A percentile compares a stretch with the other conserved stretches of the same genome.
phyloP scores from a whole-genome alignment of 345 rosid species.

The Trapa incisa region DNA sequence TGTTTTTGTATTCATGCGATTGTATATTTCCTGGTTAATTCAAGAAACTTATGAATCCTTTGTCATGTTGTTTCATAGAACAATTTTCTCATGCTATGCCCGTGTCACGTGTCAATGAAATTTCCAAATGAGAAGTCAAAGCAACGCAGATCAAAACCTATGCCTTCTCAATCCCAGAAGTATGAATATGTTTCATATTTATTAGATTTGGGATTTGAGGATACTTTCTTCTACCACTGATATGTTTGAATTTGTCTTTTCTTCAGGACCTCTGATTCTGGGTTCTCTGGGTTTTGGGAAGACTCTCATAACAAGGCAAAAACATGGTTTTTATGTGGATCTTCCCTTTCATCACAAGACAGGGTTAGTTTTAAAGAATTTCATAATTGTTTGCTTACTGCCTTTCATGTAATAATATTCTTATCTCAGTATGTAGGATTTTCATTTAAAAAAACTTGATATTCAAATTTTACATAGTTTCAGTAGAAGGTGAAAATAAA shows the following conservation, averaged over 20 bases:
- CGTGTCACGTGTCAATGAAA: slow-evolving; percentile 49
- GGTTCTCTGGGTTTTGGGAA: slow-evolving; percentile 16
- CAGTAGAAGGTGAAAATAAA: no score
- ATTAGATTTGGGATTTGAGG: background rate
- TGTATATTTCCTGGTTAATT: background rate
- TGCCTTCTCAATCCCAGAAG: slow-evolving; percentile 16
- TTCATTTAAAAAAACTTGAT: background rate
- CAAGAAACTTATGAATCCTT: background rate
- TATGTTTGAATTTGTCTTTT: background rate
- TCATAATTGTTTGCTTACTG: background rate
- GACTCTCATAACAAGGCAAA: slow-evolving; percentile 18
- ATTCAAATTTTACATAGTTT: background rate
- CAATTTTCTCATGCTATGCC: slow-evolving; percentile 62
- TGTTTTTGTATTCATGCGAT: background rate
- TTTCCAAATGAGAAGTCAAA: slow-evolving; percentile 53
- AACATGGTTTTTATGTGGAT: slow-evolving; percentile 67
- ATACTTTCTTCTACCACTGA: background rate
- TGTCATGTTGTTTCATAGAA: slow-evolving; percentile 28
- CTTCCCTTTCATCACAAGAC: slow-evolving; percentile 68
- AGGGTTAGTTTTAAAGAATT: slow-evolving; percentile 35
- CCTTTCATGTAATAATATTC: background rate
- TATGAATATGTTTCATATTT: slow-evolving; percentile 9
- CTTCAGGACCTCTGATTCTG: slow-evolving; percentile 29
- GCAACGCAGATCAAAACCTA: slow-evolving; percentile 11
- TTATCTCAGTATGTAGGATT: background rate